Base-by-base conservation (phyloP, 805 yeast genomes). In the Monosporozyma yasuniensis region DNA sequence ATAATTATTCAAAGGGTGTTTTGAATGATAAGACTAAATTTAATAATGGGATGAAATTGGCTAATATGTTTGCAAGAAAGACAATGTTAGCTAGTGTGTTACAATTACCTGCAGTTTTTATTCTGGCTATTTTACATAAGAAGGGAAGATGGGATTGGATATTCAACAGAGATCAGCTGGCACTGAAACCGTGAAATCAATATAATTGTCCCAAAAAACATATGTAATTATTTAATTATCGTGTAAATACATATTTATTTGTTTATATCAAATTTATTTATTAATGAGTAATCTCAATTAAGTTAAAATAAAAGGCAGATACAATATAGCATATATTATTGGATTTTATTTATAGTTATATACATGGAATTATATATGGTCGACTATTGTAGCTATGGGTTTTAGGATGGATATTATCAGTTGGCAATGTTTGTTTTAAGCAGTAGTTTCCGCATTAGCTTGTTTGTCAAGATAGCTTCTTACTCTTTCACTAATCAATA, bases 81-180 rank as follows among this genome's bases (percentile, higher is more conserved):
- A 75, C 90, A 42, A 93, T 93, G 65, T 87, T 96, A 95, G 87
- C 95, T 38, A 84, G 96, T 25, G 96, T 93, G 1, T 80, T 91
- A 81, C 98, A 93, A 59, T 70, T 93, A 44, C 99, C 99, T 0
- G 90, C 85, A 0, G 84, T 95, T 14, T 71, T 93, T 48, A 83
- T 89, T 18, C 71, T 93, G 52, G 97, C 98, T 1, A 91, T 93
- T 89, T 65, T 93, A 47, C 98, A 93, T 67, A 93, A 93, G 68
- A 83, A 83, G 64, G 96, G 96, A 5, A 88, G 89, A 64, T 91
- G 97, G 97, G 96, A 89, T 62, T 75, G 86, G 73, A 58, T 83
- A 23, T 72, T 19, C 11, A 32, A 43, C 19, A 39, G 12, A 16
- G 42, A 39, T 21, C 27, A 21, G 25, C 27, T 39, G 16, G 42